Evolutionary conservation across 371 early-diverging fungal species (phyloP).

Genomic region (Mucor piriformis): DNA sequence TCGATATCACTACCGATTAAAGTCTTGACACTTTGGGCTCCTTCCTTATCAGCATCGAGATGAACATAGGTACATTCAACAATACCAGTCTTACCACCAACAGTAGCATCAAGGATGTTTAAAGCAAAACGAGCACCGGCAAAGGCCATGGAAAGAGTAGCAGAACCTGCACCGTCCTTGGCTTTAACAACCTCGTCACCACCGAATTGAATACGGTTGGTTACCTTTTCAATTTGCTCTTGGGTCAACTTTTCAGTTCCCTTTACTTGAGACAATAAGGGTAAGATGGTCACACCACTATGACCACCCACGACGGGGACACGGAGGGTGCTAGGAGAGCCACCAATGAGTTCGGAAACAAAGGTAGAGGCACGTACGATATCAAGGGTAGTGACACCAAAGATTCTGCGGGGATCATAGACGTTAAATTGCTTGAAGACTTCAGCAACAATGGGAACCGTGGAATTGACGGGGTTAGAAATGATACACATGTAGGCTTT

Average conservation of each 20-base stretch:
- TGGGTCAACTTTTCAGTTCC: slow-evolving; percentile 60
- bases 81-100: slow-evolving; percentile 63
- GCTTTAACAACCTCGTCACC: slow-evolving; percentile 97
- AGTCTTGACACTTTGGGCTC: slow-evolving; percentile 55
- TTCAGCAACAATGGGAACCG: slow-evolving; percentile 98
- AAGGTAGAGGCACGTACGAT: slow-evolving; percentile 89
- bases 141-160: slow-evolving; percentile 91
- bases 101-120: slow-evolving; percentile 71
- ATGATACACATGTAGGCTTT: slow-evolving; percentile 95
- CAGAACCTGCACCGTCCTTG: slow-evolving; percentile 82
- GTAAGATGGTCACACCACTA: slow-evolving; percentile 89
- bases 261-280: slow-evolving; percentile 70
- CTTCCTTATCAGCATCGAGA: slow-evolving; percentile 69
- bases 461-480: slow-evolving; percentile 99
- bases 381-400: slow-evolving; percentile 93
- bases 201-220: slow-evolving; percentile 90
- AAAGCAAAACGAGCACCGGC: slow-evolving; percentile 88
- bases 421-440: slow-evolving; percentile 89
- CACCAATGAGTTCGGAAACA: slow-evolving; percentile 60
- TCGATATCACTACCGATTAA: slow-evolving; percentile 57
- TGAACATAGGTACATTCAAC: slow-evolving; percentile 84
- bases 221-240: slow-evolving; percentile 76
- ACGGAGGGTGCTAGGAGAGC: slow-evolving; percentile 58
- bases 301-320: slow-evolving; percentile 93
- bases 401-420: slow-evolving; percentile 86